Evolutionary conservation across 2,329 filamentous ascomycete species (phyloP).

Genomic region (Thermoascus crustaceus): DNA sequence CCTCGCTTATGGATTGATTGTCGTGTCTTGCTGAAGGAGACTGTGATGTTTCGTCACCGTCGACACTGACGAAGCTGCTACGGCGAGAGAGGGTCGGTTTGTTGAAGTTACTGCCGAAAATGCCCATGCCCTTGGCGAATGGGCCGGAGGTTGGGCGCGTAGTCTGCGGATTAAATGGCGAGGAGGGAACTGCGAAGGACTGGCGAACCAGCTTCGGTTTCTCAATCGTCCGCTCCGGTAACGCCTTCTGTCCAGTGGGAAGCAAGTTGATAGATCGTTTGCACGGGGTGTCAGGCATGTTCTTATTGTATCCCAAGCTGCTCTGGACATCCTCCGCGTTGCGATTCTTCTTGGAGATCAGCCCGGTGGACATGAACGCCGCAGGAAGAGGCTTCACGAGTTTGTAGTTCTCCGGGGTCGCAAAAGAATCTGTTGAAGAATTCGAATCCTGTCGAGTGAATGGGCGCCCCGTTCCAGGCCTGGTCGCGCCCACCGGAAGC

Average conservation of each 20-base stretch:
- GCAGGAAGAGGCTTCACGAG: conserved; percentile 66
- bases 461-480: conserved; percentile 38
- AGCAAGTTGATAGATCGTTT: conserved; percentile 72
- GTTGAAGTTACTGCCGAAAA: conserved; percentile 52
- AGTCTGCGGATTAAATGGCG: conserved; percentile 63
- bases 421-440: conserved; percentile 49
- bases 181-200: conserved; percentile 71
- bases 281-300: conserved; percentile 90
- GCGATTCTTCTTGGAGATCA: conserved; percentile 90
- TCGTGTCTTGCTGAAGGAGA: conserved; percentile 49
- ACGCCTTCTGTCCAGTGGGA: conserved; percentile 50
- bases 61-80: conserved; percentile 70
- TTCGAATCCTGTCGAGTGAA: conserved; percentile 43
- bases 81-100: conserved; percentile 44
- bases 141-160: conserved; percentile 57
- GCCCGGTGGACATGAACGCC: conserved; percentile 87
- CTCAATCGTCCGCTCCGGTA: conserved; percentile 51
- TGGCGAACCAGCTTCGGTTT: conserved; percentile 59
- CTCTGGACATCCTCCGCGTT: conserved; percentile 60
- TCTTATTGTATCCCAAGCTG: conserved; percentile 47
- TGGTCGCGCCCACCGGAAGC: conserved; percentile 57
- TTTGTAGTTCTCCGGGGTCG: conserved; percentile 71
- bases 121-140: conserved; percentile 56
- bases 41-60: conserved; percentile 63
- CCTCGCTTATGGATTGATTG: conserved; percentile 52